phyloP scores from a whole-genome alignment of 2,329 filamentous ascomycete species.

The Stromatinia cepivora region DNA sequence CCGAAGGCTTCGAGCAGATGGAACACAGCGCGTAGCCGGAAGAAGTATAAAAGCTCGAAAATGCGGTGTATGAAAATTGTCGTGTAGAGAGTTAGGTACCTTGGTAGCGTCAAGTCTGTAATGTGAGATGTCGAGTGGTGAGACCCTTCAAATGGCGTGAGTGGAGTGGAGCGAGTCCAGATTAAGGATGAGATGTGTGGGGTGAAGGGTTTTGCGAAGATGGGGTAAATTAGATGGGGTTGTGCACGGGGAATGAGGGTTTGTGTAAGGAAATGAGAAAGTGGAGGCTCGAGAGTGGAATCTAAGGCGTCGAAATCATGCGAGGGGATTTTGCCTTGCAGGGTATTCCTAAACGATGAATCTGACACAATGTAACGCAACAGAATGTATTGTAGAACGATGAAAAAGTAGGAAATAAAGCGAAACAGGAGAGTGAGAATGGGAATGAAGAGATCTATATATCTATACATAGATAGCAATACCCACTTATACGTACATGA shows the following conservation, averaged over 20 bases:
- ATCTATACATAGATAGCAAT: neutral
- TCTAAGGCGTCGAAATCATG: neutral
- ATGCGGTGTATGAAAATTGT: slow-evolving; percentile 14
- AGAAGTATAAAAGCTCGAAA: slow-evolving; percentile 8
- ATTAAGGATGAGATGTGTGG: slow-evolving; percentile 9
- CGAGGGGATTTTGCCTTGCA: slow-evolving; percentile 1
- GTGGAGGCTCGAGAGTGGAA: slow-evolving; percentile 12
- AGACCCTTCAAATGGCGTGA: slow-evolving; percentile 2
- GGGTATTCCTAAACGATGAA: slow-evolving; percentile 12
- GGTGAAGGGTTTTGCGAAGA: slow-evolving; percentile 1
- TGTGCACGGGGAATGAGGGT: neutral
- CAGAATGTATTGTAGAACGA: neutral
- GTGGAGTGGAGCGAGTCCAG: slow-evolving; percentile 3
- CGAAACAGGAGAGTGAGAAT: neutral
- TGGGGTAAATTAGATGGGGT: neutral
- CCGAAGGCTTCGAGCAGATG: slow-evolving; percentile 15
- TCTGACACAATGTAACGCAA: neutral
- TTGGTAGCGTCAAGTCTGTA: neutral
- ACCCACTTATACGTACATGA: neutral
- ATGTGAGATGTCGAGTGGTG: neutral
- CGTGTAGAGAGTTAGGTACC: slow-evolving; percentile 3
- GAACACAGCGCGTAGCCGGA: slow-evolving; percentile 15
- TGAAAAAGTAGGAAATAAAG: neutral
- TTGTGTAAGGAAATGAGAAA: neutral
- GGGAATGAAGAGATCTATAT: neutral